Evolutionary conservation across 2,329 filamentous ascomycete genomes (phyloP).

Genomic region (Venturia aucupariae): DNA sequence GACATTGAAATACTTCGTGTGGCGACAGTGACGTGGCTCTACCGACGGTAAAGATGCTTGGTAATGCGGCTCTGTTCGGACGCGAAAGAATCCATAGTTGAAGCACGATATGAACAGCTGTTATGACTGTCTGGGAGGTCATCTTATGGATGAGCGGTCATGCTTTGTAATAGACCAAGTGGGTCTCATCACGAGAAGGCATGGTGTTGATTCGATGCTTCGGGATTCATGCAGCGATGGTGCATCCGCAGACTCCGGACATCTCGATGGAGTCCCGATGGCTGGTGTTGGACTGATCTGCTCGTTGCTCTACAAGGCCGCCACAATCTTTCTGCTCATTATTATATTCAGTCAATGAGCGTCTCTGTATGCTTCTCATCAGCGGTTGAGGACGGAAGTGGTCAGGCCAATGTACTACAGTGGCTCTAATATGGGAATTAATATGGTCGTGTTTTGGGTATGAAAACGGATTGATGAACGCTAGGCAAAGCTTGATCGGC

Average conservation of each 20-base stretch:
- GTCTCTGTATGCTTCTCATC: not conserved
- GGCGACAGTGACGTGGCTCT: not conserved
- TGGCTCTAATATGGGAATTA: not conserved
- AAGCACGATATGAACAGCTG: too few species aligned
- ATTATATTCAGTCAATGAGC: too few species aligned
- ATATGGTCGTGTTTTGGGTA: not conserved
- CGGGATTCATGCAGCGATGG: not conserved
- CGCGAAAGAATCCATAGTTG: too few species aligned
- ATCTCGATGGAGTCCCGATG: not conserved
- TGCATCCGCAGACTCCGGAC: not conserved
- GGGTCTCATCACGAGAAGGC: not conserved
- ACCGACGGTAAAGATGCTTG: not conserved
- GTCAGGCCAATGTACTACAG: too few species aligned
- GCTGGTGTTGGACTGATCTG: not conserved
- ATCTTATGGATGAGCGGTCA: not conserved
- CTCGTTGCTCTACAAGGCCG: too few species aligned
- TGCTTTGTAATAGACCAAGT: not conserved
- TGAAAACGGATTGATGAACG: not conserved
- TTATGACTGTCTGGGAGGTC: too few species aligned
- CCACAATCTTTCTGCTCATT: too few species aligned
- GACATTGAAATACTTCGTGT: not conserved
- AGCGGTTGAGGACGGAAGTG: not conserved
- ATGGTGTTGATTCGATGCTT: not conserved
- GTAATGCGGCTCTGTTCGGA: not conserved
- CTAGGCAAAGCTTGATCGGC: too few species aligned